Conservation (phyloP, 1,284 basidiomycete genomes). For the Boletus smithii region DNA sequence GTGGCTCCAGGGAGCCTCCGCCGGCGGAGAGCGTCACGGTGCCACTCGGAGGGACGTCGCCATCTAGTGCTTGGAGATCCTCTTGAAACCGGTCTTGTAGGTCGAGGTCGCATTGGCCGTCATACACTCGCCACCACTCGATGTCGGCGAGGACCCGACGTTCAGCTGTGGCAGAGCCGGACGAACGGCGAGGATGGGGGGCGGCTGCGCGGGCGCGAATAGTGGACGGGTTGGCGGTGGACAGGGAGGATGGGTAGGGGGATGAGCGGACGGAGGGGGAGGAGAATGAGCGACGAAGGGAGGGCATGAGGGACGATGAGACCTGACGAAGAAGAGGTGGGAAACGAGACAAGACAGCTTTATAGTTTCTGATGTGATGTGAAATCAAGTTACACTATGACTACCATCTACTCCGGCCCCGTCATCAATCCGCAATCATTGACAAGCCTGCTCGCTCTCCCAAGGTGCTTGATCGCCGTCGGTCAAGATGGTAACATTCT, state of each 20-base stretch:
- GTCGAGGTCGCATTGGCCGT: conserved; percentile 57
- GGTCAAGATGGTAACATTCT: conserved; percentile 56
- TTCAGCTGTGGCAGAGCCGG: conserved; percentile 57
- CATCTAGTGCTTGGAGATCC: conserved; percentile 19
- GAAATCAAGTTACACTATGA: conserved; percentile 12
- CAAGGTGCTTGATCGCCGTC: conserved; percentile 60
- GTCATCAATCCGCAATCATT: conserved; percentile 65
- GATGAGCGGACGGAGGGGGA: conserved; percentile 60
- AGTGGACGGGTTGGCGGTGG: conserved; percentile 29
- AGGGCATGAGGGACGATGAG: conserved; percentile 51
- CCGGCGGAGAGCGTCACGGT: conserved; percentile 24
- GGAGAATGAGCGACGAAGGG: conserved; percentile 70
- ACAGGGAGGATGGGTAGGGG: conserved; percentile 48
- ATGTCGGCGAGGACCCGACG: conserved; percentile 77
- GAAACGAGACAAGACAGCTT: conserved; percentile 28
- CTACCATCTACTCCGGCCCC: conserved; percentile 61
- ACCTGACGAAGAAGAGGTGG: conserved; percentile 25
- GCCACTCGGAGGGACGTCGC: conserved; percentile 17
- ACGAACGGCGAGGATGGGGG: conserved; percentile 52
- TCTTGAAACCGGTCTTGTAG: conserved; percentile 36
- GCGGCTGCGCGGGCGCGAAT: conserved; percentile 37
- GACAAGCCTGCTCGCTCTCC: conserved; percentile 50
- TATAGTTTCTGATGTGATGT: conserved; percentile 25
- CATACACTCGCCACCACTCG: conserved; percentile 77
- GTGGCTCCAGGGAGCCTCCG: conserved; percentile 21